Evolutionary conservation across 495 filamentous ascomycete genomes (phyloP).

Genomic region (Tuber umbilicatum): DNA sequence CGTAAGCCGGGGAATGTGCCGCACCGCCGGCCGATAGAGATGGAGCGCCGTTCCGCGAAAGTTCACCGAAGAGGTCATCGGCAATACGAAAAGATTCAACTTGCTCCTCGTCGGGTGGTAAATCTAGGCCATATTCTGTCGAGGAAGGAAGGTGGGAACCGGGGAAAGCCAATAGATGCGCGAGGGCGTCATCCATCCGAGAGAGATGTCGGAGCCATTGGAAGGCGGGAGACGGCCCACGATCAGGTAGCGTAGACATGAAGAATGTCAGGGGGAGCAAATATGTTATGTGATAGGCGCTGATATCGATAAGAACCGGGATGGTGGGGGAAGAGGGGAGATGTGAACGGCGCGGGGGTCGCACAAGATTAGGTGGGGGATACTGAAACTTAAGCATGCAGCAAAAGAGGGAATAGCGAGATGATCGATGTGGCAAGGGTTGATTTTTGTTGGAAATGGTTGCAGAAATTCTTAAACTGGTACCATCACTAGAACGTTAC

Average conservation of each 20-base stretch:
- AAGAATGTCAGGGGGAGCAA: neutral
- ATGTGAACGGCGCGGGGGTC: no score
- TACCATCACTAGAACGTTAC: no score
- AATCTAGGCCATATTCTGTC: constrained; percentile 51
- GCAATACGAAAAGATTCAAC: constrained; percentile 14
- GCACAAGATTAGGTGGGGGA: no score
- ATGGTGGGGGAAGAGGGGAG: neutral
- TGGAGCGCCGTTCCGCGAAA: constrained; percentile 11
- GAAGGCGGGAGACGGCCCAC: neutral
- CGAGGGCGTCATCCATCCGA: constrained; percentile 66
- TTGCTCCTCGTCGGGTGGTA: constrained; percentile 41
- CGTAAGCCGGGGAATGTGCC: constrained; percentile 53
- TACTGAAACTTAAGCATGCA: no score
- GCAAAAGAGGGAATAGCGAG: no score
- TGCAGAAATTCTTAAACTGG: no score
- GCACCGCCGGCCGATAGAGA: constrained; percentile 51
- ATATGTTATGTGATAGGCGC: neutral
- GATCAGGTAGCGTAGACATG: neutral
- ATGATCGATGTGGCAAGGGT: no score
- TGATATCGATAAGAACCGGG: neutral
- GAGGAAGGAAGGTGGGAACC: constrained; percentile 48
- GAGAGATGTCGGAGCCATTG: constrained; percentile 63
- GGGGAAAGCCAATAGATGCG: constrained; percentile 50
- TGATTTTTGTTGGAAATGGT: no score
- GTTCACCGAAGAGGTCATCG: constrained; percentile 36